Base-by-base conservation (phyloP, 192 early-diverging fungal genomes). In the Rhizophagus prolifer region DNA sequence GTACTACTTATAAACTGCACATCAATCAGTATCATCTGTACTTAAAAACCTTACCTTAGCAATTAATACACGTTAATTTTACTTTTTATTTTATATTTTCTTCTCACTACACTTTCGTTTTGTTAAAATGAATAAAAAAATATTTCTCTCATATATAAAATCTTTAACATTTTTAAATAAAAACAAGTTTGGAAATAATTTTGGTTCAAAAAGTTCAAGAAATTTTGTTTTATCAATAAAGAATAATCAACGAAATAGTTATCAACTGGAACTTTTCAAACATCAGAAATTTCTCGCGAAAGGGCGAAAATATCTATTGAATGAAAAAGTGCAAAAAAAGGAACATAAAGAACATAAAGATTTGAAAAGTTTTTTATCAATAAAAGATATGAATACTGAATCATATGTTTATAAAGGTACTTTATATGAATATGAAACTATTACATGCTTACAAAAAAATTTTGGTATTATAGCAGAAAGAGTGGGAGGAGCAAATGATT, bases 341-440 rank as follows among this genome's bases (percentile, higher is more conserved):
- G 34, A 68, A n/a, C 71, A 73, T 60, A 16, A 60, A 23, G 31
- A 68, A n/a, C 71, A 73, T 60, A 16, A 60, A 23, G 31, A 36
- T n/a, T 34, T 75, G 63, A 25, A 75, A 75, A 65, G 61, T 36
- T 75, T 75, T 75, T 62, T 75, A 46, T 34, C 62, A 21, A 21
- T 14, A 1, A 47, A 63, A 47, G 41, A 75, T 31, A 3, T 31
- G 21, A 31, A 75, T 36, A 30, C 14, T 16, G 25, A 38, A n/a
- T 14, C 60, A 21, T 13, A 14, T 5, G 44, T 76, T 21, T 76
- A 76, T 31, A n/a, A 19, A 21, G 75, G 75, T 13, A 76, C 63
- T 19, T 58, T 76, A 34, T 76, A 76, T 58, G 75, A 76, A 68
- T 76, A 76, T 58, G 64, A 76, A 23, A 76, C 75, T 0, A 67